Percentiles rank a stretch among this genome's conserved stretches.
These are phyloP conservation scores for Talaromyces islandicus DNA, from an alignment of 2,329 filamentous ascomycete genomes.

Conservation along the genomic window DNA sequence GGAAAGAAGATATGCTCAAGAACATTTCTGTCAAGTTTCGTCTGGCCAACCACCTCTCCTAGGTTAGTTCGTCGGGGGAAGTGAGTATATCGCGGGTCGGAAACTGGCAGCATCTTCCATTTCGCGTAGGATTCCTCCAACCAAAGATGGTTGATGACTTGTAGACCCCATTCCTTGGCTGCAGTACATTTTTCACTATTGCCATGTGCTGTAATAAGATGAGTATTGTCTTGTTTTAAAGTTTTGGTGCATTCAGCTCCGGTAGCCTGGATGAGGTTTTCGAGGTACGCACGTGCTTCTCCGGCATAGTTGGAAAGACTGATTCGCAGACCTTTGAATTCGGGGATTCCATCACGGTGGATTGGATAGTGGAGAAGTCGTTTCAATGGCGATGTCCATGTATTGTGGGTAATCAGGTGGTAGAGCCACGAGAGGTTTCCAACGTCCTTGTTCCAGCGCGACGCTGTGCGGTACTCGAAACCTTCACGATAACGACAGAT, in stretches of 20 bases:
- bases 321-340: constrained; percentile 70
- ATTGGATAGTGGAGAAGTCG: constrained; percentile 87
- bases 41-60: constrained; percentile 87
- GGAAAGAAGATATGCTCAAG: constrained; percentile 65
- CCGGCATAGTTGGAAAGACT: constrained; percentile 96
- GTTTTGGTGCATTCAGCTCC: constrained; percentile 91
- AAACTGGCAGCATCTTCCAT: constrained; percentile 68
- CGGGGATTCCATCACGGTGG: constrained; percentile 68
- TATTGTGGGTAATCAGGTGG: constrained; percentile 79
- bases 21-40: constrained; percentile 66
- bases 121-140: constrained; percentile 94
- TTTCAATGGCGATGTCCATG: constrained; percentile 78
- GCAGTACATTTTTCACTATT: constrained; percentile 90
- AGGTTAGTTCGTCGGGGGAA: constrained; percentile 89
- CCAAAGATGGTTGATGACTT: constrained; percentile 93
- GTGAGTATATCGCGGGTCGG: constrained; percentile 70
- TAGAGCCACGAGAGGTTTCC: constrained; percentile 94
- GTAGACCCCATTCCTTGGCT: constrained; percentile 84
- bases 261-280: constrained; percentile 78
- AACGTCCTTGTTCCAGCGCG: constrained; percentile 71
- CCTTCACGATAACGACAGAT: constrained; percentile 85
- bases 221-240: constrained; percentile 91
- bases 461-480: constrained; percentile 68
- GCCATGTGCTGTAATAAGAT: constrained; percentile 85
- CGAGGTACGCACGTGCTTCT: constrained; percentile 85